Evolutionary conservation across 768 basidiomycete species (phyloP).

Genomic region (Lactarius indigo): DNA sequence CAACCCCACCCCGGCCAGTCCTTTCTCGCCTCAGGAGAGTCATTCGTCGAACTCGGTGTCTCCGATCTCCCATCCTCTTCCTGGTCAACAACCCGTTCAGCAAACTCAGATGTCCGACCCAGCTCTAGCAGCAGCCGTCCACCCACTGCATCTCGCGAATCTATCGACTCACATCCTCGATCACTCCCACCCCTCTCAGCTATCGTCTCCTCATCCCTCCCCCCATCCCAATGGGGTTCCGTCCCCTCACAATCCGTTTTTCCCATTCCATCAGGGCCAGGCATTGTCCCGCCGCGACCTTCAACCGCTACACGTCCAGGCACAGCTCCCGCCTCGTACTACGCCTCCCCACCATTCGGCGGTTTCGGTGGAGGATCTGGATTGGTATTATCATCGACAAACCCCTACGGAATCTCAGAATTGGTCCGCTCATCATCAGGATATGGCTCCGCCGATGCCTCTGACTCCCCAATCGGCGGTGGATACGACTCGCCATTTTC

Average conservation of each 20-base stretch:
- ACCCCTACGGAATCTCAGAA: slow-evolving; percentile 37
- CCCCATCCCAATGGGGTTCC: slow-evolving; percentile 26
- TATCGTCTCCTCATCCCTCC: slow-evolving; percentile 71
- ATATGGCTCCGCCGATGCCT: slow-evolving; percentile 32
- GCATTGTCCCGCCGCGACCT: slow-evolving; percentile 50
- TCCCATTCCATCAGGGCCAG: slow-evolving; percentile 56
- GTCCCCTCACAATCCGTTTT: slow-evolving; percentile 43
- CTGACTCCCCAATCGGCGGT: slow-evolving; percentile 32
- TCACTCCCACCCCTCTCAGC: slow-evolving; percentile 71
- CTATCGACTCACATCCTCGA: slow-evolving; percentile 37
- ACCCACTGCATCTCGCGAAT: slow-evolving; percentile 48
- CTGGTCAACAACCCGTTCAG: slow-evolving; percentile 21
- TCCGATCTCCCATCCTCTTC: slow-evolving; percentile 31
- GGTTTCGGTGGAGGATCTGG: slow-evolving; percentile 42
- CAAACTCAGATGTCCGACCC: slow-evolving; percentile 40
- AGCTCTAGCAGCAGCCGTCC: slow-evolving; percentile 50
- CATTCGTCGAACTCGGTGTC: slow-evolving; percentile 45
- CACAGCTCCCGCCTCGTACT: slow-evolving; percentile 67
- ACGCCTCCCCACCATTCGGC: slow-evolving; percentile 45
- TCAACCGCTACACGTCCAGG: slow-evolving; percentile 62
- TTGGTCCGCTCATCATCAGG: slow-evolving; percentile 32
- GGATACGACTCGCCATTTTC: slow-evolving; percentile 68
- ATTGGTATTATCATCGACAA: slow-evolving; percentile 35
- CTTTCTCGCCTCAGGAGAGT: slow-evolving; percentile 58
- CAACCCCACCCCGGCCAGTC: slow-evolving; percentile 47